A percentile compares a stretch with the other conserved stretches of the same genome.
Evolutionary conservation across 179 eudicot species (phyloP).

Genomic region (Monotropa hypopitys): DNA sequence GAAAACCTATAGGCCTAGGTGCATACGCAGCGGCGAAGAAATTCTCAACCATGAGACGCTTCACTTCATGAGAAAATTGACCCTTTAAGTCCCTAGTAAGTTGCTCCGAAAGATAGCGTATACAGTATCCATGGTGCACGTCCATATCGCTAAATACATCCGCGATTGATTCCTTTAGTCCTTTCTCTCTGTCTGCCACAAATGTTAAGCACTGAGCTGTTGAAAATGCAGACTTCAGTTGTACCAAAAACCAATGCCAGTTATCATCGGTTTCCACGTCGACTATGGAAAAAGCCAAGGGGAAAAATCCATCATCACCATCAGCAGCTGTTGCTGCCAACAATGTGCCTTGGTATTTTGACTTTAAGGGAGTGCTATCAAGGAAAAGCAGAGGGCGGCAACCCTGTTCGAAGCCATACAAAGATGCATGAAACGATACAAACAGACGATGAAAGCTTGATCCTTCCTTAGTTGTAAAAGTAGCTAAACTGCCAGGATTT

Average conservation of each 20-base stretch:
- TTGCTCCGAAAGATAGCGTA: conserved; percentile 63
- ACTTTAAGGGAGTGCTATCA: conserved; percentile 57
- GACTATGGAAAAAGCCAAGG: conserved; percentile 89
- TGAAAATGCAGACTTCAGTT: conserved; percentile 55
- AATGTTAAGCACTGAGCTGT: conserved; percentile 44
- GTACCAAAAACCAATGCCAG: conserved; percentile 79
- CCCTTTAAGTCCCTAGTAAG: conserved; percentile 58
- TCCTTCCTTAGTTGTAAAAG: conserved; percentile 79
- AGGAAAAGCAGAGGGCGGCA: conserved; percentile 87
- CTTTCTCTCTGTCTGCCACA: conserved; percentile 68
- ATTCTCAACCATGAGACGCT: conserved; percentile 69
- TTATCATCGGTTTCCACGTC: conserved; percentile 77
- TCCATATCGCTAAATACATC: conserved; percentile 44
- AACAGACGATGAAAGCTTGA: conserved; percentile 86
- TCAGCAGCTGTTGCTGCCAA: conserved; percentile 81
- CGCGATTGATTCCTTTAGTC: conserved; percentile 60
- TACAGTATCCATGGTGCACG: conserved; percentile 58
- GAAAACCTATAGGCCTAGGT: conserved; percentile 44
- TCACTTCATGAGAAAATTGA: conserved; percentile 74
- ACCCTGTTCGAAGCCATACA: conserved; percentile 70
- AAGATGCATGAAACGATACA: conserved; percentile 76
- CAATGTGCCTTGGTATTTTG: conserved; percentile 80
- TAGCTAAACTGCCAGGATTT: conserved; percentile 93
- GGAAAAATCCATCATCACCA: conserved; percentile 71
- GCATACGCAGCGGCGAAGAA: conserved; percentile 67